Percentiles rank a stretch among this genome's conserved stretches.
These are phyloP conservation scores for Hypsizygus marmoreus DNA, from an alignment of 768 basidiomycete genomes.

Conservation along the genomic window DNA sequence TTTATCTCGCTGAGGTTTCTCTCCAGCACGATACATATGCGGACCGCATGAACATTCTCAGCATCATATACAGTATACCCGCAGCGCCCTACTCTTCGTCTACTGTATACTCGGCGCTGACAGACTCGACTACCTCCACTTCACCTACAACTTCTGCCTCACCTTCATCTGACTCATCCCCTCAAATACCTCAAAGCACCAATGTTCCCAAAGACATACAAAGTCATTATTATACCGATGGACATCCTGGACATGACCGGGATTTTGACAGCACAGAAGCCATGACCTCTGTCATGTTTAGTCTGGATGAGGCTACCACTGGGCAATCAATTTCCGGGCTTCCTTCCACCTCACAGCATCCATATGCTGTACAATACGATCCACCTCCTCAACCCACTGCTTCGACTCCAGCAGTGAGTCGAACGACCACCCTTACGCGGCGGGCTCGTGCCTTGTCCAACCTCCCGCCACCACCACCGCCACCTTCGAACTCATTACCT, in stretches of 20 bases:
- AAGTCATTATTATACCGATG: slow-evolving; percentile 22
- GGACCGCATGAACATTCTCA: slow-evolving; percentile 91
- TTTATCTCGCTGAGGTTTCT: slow-evolving; percentile 9
- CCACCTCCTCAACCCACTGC: slow-evolving; percentile 27
- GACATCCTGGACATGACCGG: slow-evolving; percentile 23
- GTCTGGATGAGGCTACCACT: slow-evolving; percentile 36
- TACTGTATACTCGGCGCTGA: slow-evolving; percentile 42
- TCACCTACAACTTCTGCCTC: slow-evolving; percentile 45
- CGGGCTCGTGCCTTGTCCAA: slow-evolving; percentile 56
- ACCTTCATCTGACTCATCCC: slow-evolving; percentile 50
- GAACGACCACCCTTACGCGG: slow-evolving; percentile 39
- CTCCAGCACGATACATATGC: slow-evolving; percentile 91
- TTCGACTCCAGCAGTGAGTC: slow-evolving; percentile 26
- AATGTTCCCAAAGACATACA: slow-evolving; percentile 41
- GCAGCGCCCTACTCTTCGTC: slow-evolving; percentile 68
- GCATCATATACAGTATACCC: slow-evolving; percentile 86
- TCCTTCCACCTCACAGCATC: slow-evolving; percentile 40
- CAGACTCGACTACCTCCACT: slow-evolving; percentile 16
- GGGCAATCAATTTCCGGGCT: slow-evolving; percentile 31
- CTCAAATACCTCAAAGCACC: slow-evolving; percentile 38
- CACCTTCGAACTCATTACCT: slow-evolving; percentile 61
- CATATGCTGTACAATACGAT: slow-evolving; percentile 55
- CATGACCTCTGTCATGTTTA: slow-evolving; percentile 50
- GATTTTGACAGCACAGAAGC: slow-evolving; percentile 40
- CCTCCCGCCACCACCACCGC: slow-evolving; percentile 67